Evolutionary conservation across 257 asterid genomes (phyloP).

Genomic region (Penstemon barbatus): DNA sequence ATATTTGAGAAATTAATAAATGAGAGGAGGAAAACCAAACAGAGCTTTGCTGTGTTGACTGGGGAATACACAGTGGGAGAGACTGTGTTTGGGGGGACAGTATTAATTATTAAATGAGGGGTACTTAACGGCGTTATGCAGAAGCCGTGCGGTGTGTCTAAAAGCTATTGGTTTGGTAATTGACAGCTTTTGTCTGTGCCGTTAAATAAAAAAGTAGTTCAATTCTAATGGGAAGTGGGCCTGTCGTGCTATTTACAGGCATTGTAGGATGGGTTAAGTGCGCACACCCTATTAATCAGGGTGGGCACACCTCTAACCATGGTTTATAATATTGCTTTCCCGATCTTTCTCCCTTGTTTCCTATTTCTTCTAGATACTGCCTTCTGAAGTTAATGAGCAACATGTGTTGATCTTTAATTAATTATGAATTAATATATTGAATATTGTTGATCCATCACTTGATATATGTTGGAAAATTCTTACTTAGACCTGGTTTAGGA

Average conservation of each 20-base stretch:
- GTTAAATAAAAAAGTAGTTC: conserved; percentile 29
- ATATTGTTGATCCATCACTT: too few species aligned
- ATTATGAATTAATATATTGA: too few species aligned
- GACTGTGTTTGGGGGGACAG: conserved; percentile 40
- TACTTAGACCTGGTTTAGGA: too few species aligned
- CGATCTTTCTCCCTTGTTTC: neutral
- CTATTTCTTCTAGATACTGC: too few species aligned
- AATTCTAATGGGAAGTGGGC: conserved; percentile 33
- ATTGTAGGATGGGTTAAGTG: conserved; percentile 29
- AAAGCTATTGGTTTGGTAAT: conserved; percentile 29
- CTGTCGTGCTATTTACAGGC: conserved; percentile 51
- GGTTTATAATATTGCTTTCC: neutral
- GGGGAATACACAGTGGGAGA: conserved; percentile 37
- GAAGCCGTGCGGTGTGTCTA: conserved; percentile 14
- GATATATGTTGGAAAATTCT: too few species aligned
- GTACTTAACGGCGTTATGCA: conserved; percentile 15
- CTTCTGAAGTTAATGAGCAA: too few species aligned
- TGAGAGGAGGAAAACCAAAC: conserved; percentile 4
- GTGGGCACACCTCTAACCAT: conserved; percentile 12
- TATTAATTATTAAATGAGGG: conserved; percentile 31
- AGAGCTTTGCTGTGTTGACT: conserved; percentile 21
- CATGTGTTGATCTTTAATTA: too few species aligned
- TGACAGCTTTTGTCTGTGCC: conserved; percentile 42
- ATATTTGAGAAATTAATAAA: neutral
- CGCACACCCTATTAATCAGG: conserved; percentile 17